phyloP scores from a whole-genome alignment of 805 yeast species.

The Metschnikowia santaceciliae region DNA sequence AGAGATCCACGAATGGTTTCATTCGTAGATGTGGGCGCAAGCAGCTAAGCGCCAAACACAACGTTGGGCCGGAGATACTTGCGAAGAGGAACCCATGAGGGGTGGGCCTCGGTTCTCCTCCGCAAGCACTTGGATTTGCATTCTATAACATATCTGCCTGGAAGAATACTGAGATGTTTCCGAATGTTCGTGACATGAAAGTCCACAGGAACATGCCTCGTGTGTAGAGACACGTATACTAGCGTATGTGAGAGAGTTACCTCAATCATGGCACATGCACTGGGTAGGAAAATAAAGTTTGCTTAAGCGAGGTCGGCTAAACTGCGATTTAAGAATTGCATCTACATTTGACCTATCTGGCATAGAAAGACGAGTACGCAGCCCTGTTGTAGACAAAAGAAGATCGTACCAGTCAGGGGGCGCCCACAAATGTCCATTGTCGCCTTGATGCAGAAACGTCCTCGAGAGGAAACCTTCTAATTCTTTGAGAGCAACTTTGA shows the following conservation, averaged over 20 bases:
- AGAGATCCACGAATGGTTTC: background rate
- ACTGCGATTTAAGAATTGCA: background rate
- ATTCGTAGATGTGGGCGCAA: background rate
- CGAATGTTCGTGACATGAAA: background rate
- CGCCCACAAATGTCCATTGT: too few species aligned
- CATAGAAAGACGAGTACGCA: background rate
- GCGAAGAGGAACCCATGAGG: too few species aligned
- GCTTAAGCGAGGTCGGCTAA: constrained; percentile 3
- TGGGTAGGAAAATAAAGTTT: background rate
- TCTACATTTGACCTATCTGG: background rate
- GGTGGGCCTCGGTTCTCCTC: too few species aligned
- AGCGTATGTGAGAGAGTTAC: background rate
- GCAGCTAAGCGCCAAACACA: too few species aligned
- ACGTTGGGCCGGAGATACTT: background rate
- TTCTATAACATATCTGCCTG: background rate
- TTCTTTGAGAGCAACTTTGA: background rate
- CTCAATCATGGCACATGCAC: background rate
- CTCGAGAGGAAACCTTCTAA: background rate
- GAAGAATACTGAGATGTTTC: background rate
- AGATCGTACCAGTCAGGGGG: too few species aligned
- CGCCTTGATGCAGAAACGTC: background rate
- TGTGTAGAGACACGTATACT: background rate
- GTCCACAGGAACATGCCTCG: background rate
- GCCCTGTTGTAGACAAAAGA: background rate
- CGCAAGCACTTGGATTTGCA: too few species aligned